Conservation (phyloP, 495 filamentous ascomycete genomes). For the Lineolata rhizophorae region DNA sequence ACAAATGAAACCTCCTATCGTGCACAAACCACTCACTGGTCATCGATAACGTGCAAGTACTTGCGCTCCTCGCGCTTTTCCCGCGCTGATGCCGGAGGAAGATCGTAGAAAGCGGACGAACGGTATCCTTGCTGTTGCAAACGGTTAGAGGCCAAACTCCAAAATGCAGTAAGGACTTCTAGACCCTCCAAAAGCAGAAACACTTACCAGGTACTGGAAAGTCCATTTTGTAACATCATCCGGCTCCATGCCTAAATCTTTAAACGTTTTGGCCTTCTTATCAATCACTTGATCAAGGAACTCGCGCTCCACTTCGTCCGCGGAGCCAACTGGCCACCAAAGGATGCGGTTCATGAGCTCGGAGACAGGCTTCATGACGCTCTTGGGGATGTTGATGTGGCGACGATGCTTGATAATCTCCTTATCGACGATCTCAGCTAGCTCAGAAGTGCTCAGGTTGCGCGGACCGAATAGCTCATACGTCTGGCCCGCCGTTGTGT, state of each 20-base stretch:
- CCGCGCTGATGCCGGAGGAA: slow-evolving; percentile 81
- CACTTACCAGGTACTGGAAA: slow-evolving; percentile 77
- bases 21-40: slow-evolving; percentile 48
- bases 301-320: slow-evolving; percentile 82
- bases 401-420: slow-evolving; percentile 79
- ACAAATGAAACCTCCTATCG: too few species aligned
- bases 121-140: slow-evolving; percentile 57
- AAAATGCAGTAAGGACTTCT: slow-evolving; percentile 1
- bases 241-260: slow-evolving; percentile 74
- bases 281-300: slow-evolving; percentile 92
- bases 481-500: slow-evolving; percentile 72
- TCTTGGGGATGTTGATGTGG: slow-evolving; percentile 82
- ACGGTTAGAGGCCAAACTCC: background rate
- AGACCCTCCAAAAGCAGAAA: background rate
- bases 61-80: slow-evolving; percentile 91
- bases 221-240: slow-evolving; percentile 61
- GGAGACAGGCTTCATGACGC: slow-evolving; percentile 46
- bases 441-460: slow-evolving; percentile 75
- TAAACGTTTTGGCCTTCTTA: slow-evolving; percentile 79
- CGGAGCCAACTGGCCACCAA: slow-evolving; percentile 70
- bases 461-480: slow-evolving; percentile 89
- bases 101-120: slow-evolving; percentile 63
- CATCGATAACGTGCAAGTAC: slow-evolving; percentile 83
- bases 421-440: slow-evolving; percentile 66
- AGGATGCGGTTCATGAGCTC: slow-evolving; percentile 50